Conservation (phyloP, 306 rosid species). For the Prunus salicina region DNA sequence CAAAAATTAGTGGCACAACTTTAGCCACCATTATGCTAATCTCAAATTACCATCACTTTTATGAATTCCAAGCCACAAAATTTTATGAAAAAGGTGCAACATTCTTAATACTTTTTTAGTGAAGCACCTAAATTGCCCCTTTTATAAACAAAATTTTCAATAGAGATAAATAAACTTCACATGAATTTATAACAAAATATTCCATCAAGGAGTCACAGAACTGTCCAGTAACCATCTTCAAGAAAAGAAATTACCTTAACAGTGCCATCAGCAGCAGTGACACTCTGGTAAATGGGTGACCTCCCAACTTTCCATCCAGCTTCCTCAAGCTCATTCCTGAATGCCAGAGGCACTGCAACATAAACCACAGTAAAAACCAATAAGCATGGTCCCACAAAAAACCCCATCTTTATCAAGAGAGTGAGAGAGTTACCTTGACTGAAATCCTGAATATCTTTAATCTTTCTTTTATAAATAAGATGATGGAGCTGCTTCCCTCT, state of each 20-base stretch:
- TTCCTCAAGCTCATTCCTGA: conserved; percentile 79
- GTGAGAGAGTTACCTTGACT: conserved; percentile 46
- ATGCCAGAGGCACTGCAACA: conserved; percentile 72
- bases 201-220: not conserved
- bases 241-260: conserved; percentile 51
- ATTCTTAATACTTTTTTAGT: not conserved
- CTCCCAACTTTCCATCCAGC: conserved; percentile 96
- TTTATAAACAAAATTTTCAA: not conserved
- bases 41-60: not conserved
- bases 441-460: conserved; percentile 74
- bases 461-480: conserved; percentile 79
- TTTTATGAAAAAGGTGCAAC: not conserved
- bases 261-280: conserved; percentile 90
- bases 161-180: not conserved
- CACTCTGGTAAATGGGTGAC: conserved; percentile 61
- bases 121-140: not conserved
- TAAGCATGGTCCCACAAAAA: not conserved
- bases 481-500: conserved; percentile 94
- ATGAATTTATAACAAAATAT: not conserved
- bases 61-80: not conserved
- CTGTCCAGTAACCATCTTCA: not conserved
- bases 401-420: not conserved
- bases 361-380: not conserved
- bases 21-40: not conserved
- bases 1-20: conserved; percentile 21